Evolutionary conservation across 2,329 filamentous ascomycete genomes (phyloP).

Genomic region (Fusarium tjaetaba): DNA sequence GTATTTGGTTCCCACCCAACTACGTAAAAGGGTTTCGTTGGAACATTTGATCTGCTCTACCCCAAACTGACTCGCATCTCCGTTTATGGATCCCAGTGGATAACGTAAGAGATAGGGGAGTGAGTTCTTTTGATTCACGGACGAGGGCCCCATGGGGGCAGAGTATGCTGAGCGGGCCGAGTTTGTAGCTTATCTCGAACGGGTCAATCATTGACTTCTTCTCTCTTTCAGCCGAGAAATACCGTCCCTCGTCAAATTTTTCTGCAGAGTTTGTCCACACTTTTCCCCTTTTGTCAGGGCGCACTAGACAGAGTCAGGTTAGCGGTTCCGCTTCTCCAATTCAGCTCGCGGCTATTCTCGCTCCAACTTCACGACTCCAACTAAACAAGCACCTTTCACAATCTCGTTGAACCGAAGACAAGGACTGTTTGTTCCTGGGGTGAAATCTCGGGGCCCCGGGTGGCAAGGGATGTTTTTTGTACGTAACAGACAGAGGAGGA

Average conservation of each 20-base stretch:
- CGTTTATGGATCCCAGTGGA: conserved; percentile 26
- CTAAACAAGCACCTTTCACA: not conserved
- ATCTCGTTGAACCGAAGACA: not conserved
- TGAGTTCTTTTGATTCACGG: not conserved
- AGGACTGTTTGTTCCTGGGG: conserved; percentile 1
- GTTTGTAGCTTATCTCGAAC: conserved; percentile 26
- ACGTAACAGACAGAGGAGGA: conserved; percentile 11
- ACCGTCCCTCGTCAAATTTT: conserved; percentile 11
- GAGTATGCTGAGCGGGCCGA: conserved; percentile 7
- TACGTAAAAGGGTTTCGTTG: conserved; percentile 30
- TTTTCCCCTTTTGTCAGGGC: not conserved
- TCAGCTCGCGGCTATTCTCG: conserved; percentile 25
- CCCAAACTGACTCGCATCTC: conserved; percentile 34
- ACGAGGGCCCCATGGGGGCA: conserved; percentile 16
- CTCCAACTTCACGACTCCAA: conserved; percentile 12
- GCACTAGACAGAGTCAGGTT: not conserved
- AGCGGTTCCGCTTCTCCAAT: conserved; percentile 23
- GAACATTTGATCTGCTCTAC: conserved; percentile 18
- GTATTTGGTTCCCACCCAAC: not conserved
- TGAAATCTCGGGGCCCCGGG: conserved; percentile 27
- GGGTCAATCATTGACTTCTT: conserved; percentile 1
- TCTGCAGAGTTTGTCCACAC: conserved; percentile 26
- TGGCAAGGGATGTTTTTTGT: conserved; percentile 8
- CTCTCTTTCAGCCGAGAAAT: conserved; percentile 16
- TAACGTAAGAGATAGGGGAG: conserved; percentile 7